Base-by-base conservation (phyloP, 768 basidiomycete genomes). In the Collybia mongolica region DNA sequence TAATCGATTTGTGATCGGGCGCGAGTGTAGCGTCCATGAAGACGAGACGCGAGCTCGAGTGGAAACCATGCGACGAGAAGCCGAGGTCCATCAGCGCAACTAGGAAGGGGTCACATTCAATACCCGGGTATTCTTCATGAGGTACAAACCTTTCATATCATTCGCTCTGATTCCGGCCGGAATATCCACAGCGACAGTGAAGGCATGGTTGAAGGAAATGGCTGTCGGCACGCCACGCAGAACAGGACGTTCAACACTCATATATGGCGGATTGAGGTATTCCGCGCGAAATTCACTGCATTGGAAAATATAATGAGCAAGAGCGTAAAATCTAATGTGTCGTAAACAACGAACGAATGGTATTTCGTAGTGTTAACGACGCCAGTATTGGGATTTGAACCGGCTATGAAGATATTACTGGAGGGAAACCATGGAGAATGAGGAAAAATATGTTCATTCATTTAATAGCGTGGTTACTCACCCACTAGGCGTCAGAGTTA, bases 401-500 rank as follows among this genome's bases (percentile, higher is more conserved):
- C 77, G 5, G 75, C 74, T 53, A 42, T 59, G 55, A 17, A 68
- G 49, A 54, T 49, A 15, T 46, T 54, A 32, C 17, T 29, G 28
- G 18, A 4, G 19, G 7, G 17, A 37, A n/a, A n/a, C n/a, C n/a
- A n/a, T 14, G 44, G 9, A 29, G n/a, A 17, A 12, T 26, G 14
- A 47, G 26, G 11, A 9, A 17, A 24, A 62, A 3, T 67, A 64
- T 1, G 63, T 59, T n/a, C 67, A 56, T n/a, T n/a, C n/a, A n/a
- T n/a, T 7, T 51, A 58, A 23, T 65, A 63, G 72, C 6, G 71
- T 65, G 52, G 75, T 65, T 57, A 75, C 66, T 38, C 69, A 76
- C 55, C 80, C 81, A 53, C 78, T 77, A 17, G 79, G 76, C 14
- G 82, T 75, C 54, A 84, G 68, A 35, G 77, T 80, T 11, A 76